Evolutionary conservation across 2,329 filamentous ascomycete genomes (phyloP), one percentile per base, ranked within the genome.

Genomic region (Fusarium chlamydosporum): DNA sequence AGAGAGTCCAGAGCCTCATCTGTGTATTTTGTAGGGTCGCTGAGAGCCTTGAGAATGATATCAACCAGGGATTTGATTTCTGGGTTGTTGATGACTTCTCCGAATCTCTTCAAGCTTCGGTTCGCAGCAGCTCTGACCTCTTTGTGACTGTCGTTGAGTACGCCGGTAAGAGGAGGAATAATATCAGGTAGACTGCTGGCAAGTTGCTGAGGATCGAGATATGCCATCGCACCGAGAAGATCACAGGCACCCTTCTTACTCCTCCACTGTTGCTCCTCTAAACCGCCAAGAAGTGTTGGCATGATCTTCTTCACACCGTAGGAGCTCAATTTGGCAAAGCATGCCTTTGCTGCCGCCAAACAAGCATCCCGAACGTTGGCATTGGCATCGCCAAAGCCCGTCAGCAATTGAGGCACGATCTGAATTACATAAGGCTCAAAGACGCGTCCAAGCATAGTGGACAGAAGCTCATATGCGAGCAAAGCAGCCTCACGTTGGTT

Each of bases 241-340:
- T 99, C 96, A 76, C 96, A 99, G 55, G 96, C 96, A 72, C 96
- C 96, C 82, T 97, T 97, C 81, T 99, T 98, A 82, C 94, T 98
- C 75, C 96, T 91, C 96, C 96, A 99, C 79, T 98, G 95, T 54
- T 92, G 89, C 69, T 99, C 96, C 68, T 98, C 94, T 11, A 99
- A 88, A 60, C 96, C 96, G 69, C 96, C 90, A 4, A 99, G 86
- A 9, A 99, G 86, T 13, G 92, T 97, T 5, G 96, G 96, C 69
- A 99, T 84, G 68, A 99, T 94, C 76, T 96, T 88, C 81, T 97
- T 97, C 61, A 99, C 96, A 78, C 96, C 96, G 74, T 92, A 99
- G 0, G 96, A 98, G 80, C 94, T 98, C 57, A 99, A 82, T 72
- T 90, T 94, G 7, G 93, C 91, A 79, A 99, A 99, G 79, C 93